Conservation (phyloP, 768 basidiomycete genomes). For the Porpolomopsis calyptriformis region DNA sequence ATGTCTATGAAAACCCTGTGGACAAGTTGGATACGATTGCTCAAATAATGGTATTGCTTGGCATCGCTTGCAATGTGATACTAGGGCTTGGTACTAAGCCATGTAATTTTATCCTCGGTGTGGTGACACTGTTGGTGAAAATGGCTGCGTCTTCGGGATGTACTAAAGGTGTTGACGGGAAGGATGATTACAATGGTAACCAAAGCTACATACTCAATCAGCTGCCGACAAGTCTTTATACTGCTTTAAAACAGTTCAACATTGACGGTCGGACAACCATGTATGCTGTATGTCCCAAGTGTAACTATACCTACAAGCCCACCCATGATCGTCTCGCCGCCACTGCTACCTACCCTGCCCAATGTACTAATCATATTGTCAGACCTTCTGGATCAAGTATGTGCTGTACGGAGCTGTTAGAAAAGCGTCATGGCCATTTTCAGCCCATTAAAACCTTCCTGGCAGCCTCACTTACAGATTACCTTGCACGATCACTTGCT, state of each 20-base stretch:
- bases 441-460: conserved; percentile 10
- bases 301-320: conserved; percentile 8
- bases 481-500: conserved; percentile 9
- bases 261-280: conserved; percentile 3
- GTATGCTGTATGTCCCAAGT: conserved; percentile 6
- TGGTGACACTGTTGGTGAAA: background rate
- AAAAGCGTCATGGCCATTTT: too few species aligned
- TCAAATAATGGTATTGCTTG: conserved; percentile 5
- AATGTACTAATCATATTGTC: conserved; percentile 6
- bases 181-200: background rate
- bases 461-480: conserved; percentile 8
- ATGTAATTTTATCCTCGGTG: conserved; percentile 5
- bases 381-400: conserved; percentile 3
- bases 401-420: background rate
- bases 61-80: conserved; percentile 4
- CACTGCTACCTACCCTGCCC: conserved; percentile 1
- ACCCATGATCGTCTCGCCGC: background rate
- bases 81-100: background rate
- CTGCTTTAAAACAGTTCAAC: conserved; percentile 4
- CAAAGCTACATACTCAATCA: background rate
- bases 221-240: background rate
- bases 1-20: background rate
- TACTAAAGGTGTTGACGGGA: background rate
- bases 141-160: too few species aligned
- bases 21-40: background rate